Evolutionary conservation across 345 rosid genomes (phyloP).

Genomic region (Populus euphratica): DNA sequence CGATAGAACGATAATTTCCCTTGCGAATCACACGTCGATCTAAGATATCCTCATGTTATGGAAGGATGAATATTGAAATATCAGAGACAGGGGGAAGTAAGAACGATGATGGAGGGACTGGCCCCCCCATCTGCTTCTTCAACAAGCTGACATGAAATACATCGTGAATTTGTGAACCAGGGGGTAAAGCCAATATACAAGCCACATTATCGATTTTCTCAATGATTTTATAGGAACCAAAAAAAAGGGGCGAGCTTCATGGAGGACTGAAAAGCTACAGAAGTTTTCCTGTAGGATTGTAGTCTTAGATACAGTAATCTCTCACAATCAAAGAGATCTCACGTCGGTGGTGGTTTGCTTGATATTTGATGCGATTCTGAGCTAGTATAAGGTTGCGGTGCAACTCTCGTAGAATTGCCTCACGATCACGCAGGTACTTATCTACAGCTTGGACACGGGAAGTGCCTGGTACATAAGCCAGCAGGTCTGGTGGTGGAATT

Average conservation of each 20-base stretch:
- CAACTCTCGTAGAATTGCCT: not conserved
- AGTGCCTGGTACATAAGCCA: not conserved
- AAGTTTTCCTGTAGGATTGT: not conserved
- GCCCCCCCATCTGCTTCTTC: too few relatives aligned
- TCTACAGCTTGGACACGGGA: not conserved
- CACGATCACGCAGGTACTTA: rapidly evolving
- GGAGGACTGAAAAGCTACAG: not conserved
- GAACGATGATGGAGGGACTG: too few relatives aligned
- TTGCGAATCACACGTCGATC: too few relatives aligned
- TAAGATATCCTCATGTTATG: too few relatives aligned
- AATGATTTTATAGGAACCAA: not conserved
- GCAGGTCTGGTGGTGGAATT: not conserved
- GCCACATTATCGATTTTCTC: not conserved
- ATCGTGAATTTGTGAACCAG: not conserved
- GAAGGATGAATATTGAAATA: too few relatives aligned
- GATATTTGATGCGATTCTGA: not conserved
- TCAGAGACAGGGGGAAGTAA: too few relatives aligned
- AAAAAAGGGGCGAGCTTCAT: not conserved
- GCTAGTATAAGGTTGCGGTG: rapidly evolving
- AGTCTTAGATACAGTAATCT: not conserved
- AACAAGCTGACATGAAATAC: not conserved
- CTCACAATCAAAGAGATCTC: not conserved
- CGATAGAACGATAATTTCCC: too few relatives aligned
- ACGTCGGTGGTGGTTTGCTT: too few relatives aligned
- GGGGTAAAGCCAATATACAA: not conserved